A percentile compares a stretch with the other conserved stretches of the same genome.
Evolutionary conservation across 495 filamentous ascomycete species (phyloP).

Genomic region (Annulohypoxylon moriforme): DNA sequence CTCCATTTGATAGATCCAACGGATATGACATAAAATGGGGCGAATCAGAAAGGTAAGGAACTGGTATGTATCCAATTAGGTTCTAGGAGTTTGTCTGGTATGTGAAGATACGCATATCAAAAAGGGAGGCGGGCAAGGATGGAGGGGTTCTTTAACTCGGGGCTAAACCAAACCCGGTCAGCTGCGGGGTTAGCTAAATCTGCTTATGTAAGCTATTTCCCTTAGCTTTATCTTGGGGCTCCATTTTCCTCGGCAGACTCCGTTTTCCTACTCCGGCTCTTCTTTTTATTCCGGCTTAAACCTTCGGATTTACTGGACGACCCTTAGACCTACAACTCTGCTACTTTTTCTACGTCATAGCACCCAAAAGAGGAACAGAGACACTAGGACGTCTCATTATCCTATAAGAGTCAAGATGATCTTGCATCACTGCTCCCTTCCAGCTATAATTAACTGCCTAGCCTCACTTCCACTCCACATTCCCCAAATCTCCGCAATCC

Average conservation of each 20-base stretch:
- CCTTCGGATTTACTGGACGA: neutral
- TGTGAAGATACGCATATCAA: neutral
- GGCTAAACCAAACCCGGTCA: constrained; percentile 28
- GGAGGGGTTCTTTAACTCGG: neutral
- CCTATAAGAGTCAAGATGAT: neutral
- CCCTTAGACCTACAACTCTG: neutral
- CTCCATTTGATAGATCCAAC: constrained; percentile 22
- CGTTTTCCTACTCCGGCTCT: constrained; percentile 12
- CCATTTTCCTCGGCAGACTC: constrained; percentile 27
- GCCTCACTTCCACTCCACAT: constrained; percentile 1
- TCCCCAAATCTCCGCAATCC: constrained; percentile 14
- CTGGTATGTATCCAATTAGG: constrained; percentile 26
- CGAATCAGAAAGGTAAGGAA: constrained; percentile 27
- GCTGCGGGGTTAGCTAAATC: neutral
- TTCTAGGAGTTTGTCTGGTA: constrained; percentile 15
- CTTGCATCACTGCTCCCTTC: neutral
- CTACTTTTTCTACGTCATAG: constrained; percentile 1
- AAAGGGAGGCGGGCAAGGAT: neutral
- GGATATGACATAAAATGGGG: constrained; percentile 30
- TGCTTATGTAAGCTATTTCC: constrained; percentile 2
- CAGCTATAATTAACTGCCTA: constrained; percentile 7
- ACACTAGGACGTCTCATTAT: neutral
- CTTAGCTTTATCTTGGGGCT: constrained; percentile 30
- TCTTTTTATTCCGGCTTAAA: constrained; percentile 17
- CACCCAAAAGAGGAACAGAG: neutral